Evolutionary conservation across 257 asterid genomes (phyloP).

Genomic region (Forsythia suspensa): DNA sequence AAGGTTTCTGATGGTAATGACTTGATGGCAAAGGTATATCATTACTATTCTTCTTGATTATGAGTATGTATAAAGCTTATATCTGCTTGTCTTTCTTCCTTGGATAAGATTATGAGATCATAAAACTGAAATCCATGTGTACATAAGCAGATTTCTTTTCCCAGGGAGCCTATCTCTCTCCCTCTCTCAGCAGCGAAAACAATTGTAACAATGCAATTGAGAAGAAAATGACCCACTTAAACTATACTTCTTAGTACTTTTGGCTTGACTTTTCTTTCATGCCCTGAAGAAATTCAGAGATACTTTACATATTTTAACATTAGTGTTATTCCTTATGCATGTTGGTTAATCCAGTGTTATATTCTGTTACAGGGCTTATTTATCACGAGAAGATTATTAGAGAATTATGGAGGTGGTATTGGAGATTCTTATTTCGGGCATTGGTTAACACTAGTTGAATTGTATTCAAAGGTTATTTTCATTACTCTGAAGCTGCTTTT

Average conservation of each 20-base stretch:
- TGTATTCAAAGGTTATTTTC: constrained; percentile 76
- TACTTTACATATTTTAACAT: neutral
- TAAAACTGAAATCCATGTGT: constrained; percentile 4
- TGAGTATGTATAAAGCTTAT: constrained; percentile 5
- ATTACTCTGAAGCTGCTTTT: constrained; percentile 12
- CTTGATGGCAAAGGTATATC: constrained; percentile 79
- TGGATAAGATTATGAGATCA: constrained; percentile 1
- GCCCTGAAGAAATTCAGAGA: constrained; percentile 19
- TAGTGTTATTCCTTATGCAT: constrained; percentile 18
- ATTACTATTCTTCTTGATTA: neutral
- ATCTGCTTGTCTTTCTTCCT: neutral
- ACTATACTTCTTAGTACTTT: neutral
- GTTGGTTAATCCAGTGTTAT: constrained; percentile 19
- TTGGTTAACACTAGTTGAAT: constrained; percentile 68
- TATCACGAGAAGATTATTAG: constrained; percentile 67
- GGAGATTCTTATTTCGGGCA: constrained; percentile 63
- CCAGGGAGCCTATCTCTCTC: neutral
- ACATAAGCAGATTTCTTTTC: constrained; percentile 11
- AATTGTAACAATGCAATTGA: constrained; percentile 8
- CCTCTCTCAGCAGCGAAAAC: neutral
- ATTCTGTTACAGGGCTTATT: constrained; percentile 72
- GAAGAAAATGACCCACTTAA: constrained; percentile 4
- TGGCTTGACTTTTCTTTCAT: constrained; percentile 12
- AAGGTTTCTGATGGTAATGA: constrained; percentile 63
- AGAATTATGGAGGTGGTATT: constrained; percentile 51